A percentile compares a stretch with the other conserved stretches of the same genome.
phyloP scores from a whole-genome alignment of 2,329 filamentous ascomycete genomes.

The Plectosphaerella plurivora region DNA sequence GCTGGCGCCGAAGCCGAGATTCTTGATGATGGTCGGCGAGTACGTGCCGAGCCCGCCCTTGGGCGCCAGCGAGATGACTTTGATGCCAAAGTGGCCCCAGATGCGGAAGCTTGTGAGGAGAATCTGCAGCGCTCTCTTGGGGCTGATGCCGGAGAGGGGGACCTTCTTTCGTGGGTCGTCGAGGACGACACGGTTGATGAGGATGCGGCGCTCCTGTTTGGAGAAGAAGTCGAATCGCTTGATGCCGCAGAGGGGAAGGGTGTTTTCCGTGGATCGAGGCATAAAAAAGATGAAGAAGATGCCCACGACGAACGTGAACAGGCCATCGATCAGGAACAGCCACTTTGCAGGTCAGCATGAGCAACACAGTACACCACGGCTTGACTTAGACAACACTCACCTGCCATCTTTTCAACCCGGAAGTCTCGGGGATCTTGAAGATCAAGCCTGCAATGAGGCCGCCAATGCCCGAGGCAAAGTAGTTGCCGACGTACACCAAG shows the following conservation, averaged over 20 bases:
- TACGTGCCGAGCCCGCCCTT: neutral
- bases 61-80: neutral
- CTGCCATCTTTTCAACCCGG: neutral
- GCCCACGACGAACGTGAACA: neutral
- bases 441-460: neutral
- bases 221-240: neutral
- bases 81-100: constrained; percentile 1
- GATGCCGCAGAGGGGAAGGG: neutral
- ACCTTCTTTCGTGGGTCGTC: neutral
- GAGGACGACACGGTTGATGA: neutral
- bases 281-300: neutral
- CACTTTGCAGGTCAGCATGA: neutral
- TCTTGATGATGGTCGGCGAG: constrained; percentile 2
- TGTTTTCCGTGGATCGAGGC: neutral
- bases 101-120: neutral
- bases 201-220: neutral
- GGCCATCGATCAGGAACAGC: neutral
- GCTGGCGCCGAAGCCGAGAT: neutral
- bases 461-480: neutral
- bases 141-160: neutral
- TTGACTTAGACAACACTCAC: neutral
- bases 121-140: neutral
- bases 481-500: neutral
- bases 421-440: neutral
- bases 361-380: neutral